phyloP scores from a whole-genome alignment of 257 asterid species.

The Solanum gracilifrons region DNA sequence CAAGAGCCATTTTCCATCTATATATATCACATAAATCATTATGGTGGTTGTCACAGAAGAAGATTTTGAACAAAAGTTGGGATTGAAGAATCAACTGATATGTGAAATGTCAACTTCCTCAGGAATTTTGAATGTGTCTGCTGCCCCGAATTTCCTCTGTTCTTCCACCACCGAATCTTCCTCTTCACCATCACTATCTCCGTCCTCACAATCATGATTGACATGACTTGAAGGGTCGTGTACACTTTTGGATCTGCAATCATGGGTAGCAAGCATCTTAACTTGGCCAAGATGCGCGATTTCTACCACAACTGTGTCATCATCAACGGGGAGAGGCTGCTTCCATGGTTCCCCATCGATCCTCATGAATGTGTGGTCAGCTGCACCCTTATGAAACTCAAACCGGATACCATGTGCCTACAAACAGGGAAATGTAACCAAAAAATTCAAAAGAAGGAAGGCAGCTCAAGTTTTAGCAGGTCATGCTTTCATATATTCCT shows the following conservation, averaged over 20 bases:
- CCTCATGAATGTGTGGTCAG: constrained; percentile 75
- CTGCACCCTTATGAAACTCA: constrained; percentile 65
- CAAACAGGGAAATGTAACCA: neutral
- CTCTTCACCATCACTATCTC: constrained; percentile 59
- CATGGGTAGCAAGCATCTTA: constrained; percentile 77
- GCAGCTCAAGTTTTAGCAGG: neutral
- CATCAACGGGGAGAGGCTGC: constrained; percentile 70
- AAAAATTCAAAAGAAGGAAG: neutral
- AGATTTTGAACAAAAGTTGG: neutral
- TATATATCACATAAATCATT: neutral
- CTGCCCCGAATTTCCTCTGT: constrained; percentile 77
- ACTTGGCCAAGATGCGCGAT: constrained; percentile 67
- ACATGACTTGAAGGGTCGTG: constrained; percentile 40
- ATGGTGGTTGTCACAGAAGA: neutral
- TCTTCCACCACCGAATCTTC: constrained; percentile 48
- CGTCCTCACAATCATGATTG: constrained; percentile 22
- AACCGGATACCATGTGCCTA: constrained; percentile 61
- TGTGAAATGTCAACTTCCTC: constrained; percentile 75
- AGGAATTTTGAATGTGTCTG: constrained; percentile 69
- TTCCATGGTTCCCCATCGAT: constrained; percentile 94
- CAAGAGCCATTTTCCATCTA: neutral
- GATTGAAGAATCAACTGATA: constrained; percentile 32
- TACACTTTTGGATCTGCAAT: constrained; percentile 47
- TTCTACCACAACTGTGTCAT: constrained; percentile 59
- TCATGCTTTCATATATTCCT: no score